Percentiles rank a stretch among this genome's conserved stretches.
Conservation (phyloP, 169 alveolate genomes). For the Cyclospora cayetanensis region DNA sequence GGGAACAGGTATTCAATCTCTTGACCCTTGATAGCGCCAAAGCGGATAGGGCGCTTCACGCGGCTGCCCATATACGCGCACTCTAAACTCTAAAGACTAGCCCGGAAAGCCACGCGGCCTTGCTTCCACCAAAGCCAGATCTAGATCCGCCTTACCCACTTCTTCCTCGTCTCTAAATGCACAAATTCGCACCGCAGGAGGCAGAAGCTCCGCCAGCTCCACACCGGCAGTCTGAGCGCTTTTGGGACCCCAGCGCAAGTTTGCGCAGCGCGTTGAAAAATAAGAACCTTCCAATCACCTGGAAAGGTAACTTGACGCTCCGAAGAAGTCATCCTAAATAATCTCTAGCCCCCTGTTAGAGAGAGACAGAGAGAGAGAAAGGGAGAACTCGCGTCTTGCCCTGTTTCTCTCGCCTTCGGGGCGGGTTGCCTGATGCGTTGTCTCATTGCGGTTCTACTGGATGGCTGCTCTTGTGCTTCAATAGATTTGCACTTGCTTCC, state of each 20-base stretch:
- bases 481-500: slow-evolving; percentile 82
- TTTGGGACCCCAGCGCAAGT: slow-evolving; percentile 85
- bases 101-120: neutral
- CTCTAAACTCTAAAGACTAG: neutral
- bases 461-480: slow-evolving; percentile 25
- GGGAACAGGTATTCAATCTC: neutral
- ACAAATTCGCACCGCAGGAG: neutral
- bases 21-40: neutral
- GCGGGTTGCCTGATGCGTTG: neutral
- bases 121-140: neutral
- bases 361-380: neutral
- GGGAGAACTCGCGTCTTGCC: too few species aligned
- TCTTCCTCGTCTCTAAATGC: slow-evolving; percentile 25
- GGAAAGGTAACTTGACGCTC: slow-evolving; percentile 59
- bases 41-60: neutral
- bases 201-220: slow-evolving; percentile 67
- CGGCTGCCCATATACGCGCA: neutral
- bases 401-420: neutral
- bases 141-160: neutral
- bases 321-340: neutral
- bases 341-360: neutral
- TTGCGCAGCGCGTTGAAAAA: slow-evolving; percentile 77
- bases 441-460: neutral
- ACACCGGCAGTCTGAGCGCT: slow-evolving; percentile 78
- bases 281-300: slow-evolving; percentile 76